Conservation (phyloP, 306 rosid genomes). For the Amphicarpaea edgeworthii region DNA sequence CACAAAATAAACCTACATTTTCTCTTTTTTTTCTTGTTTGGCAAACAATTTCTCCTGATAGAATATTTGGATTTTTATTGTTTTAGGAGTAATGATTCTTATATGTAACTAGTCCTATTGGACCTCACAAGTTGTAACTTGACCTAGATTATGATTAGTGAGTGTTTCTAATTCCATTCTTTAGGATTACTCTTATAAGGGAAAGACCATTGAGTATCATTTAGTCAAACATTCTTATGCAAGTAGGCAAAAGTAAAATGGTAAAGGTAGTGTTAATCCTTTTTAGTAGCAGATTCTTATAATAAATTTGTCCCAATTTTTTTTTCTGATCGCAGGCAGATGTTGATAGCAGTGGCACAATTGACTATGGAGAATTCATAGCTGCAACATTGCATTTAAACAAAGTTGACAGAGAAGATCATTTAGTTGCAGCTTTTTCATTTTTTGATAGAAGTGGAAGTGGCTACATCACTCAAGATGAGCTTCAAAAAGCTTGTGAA, state of each 20-base stretch:
- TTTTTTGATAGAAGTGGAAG: conserved; percentile 84
- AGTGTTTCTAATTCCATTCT: neutral
- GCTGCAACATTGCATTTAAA: conserved; percentile 86
- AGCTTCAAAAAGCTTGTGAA: conserved; percentile 77
- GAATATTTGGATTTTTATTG: neutral
- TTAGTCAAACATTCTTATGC: conserved; percentile 3
- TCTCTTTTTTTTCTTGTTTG: neutral
- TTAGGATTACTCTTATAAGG: neutral
- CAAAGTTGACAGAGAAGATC: conserved; percentile 68
- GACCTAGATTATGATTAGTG: conserved; percentile 5
- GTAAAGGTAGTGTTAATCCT: neutral
- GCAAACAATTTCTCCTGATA: conserved; percentile 2
- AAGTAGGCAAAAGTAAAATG: neutral
- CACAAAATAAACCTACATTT: neutral
- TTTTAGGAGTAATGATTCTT: neutral
- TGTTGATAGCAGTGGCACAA: conserved; percentile 76
- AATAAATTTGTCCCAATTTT: conserved; percentile 6
- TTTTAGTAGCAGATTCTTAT: conserved; percentile 4
- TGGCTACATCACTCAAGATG: conserved; percentile 84
- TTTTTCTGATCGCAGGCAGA: conserved; percentile 66
- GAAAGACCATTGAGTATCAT: conserved; percentile 3
- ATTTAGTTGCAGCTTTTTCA: conserved; percentile 74
- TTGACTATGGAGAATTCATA: conserved; percentile 83
- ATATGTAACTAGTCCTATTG: neutral
- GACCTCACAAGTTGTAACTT: conserved; percentile 8